These are phyloP conservation scores for Colletotrichum sp. DNA, from an alignment of 2,329 filamentous ascomycete genomes.

Conservation along the genomic window DNA sequence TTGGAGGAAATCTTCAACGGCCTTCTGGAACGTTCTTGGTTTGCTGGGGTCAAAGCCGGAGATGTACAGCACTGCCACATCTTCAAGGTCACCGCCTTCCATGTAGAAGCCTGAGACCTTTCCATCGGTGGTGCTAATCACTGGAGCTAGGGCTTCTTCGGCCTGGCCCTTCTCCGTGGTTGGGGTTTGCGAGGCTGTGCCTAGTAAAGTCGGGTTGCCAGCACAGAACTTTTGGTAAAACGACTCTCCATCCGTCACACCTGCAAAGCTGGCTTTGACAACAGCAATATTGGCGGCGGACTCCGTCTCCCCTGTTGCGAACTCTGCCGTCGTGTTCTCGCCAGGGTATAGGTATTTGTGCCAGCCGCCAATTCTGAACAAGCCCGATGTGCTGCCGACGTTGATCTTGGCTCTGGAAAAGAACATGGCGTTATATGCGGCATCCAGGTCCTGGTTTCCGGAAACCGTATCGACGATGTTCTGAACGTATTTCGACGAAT, in stretches of 20 bases:
- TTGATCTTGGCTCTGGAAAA: slow-evolving; percentile 26
- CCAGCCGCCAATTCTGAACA: slow-evolving; percentile 32
- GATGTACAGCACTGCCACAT: slow-evolving; percentile 34
- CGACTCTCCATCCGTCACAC: slow-evolving; percentile 32
- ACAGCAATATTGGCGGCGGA: slow-evolving; percentile 32
- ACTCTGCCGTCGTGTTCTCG: slow-evolving; percentile 35
- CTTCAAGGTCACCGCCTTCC: slow-evolving; percentile 31
- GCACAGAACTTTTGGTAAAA: slow-evolving; percentile 38
- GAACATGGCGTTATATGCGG: slow-evolving; percentile 43
- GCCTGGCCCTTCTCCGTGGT: not conserved
- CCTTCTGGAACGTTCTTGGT: slow-evolving; percentile 32
- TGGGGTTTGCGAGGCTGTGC: not conserved
- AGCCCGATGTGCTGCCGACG: slow-evolving; percentile 23
- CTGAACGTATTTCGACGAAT: slow-evolving; percentile 24
- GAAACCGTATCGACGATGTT: slow-evolving; percentile 18
- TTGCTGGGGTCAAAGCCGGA: slow-evolving; percentile 27
- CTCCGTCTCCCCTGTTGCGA: slow-evolving; percentile 35
- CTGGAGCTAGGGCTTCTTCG: slow-evolving; percentile 29
- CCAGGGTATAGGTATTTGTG: slow-evolving; percentile 28
- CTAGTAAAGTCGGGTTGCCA: not conserved
- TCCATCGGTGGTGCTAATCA: slow-evolving; percentile 26
- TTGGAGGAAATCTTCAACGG: slow-evolving; percentile 26
- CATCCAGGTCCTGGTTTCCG: slow-evolving; percentile 26
- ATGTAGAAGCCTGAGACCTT: slow-evolving; percentile 35
- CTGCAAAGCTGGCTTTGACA: slow-evolving; percentile 29